These are phyloP conservation scores for Penicillium capsulatum DNA, from an alignment of 2,329 filamentous ascomycete species.

Conservation along the genomic window DNA sequence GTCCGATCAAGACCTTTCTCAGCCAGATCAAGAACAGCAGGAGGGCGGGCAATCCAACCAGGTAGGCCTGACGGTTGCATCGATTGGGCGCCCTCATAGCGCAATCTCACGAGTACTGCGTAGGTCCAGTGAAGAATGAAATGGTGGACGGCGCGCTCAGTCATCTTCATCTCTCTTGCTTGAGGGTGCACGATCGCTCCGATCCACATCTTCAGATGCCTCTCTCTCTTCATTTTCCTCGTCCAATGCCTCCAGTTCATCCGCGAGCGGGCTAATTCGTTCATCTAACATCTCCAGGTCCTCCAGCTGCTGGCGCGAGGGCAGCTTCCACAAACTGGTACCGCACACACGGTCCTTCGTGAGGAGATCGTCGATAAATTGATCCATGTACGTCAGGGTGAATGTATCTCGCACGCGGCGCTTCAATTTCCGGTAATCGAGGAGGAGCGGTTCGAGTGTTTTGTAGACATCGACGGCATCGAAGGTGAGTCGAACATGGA, in stretches of 20 bases:
- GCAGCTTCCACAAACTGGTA: conserved; percentile 89
- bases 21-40: too few relatives aligned
- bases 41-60: too few relatives aligned
- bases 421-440: conserved; percentile 78
- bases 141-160: too few relatives aligned
- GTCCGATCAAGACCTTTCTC: too few relatives aligned
- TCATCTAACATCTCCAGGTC: conserved; percentile 85
- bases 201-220: conserved; percentile 18
- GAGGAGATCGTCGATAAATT: conserved; percentile 89
- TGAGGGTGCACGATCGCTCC: conserved; percentile 22
- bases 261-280: conserved; percentile 75
- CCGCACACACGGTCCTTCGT: conserved; percentile 86
- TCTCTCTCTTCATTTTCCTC: conserved; percentile 25
- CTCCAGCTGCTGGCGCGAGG: conserved; percentile 74
- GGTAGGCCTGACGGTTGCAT: too few relatives aligned
- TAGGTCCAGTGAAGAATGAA: too few relatives aligned
- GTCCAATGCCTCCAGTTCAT: conserved; percentile 51
- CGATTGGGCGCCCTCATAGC: too few relatives aligned
- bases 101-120: too few relatives aligned
- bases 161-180: conserved; percentile 10
- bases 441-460: conserved; percentile 75
- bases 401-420: conserved; percentile 71
- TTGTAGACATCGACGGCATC: conserved; percentile 74
- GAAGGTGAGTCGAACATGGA: conserved; percentile 89
- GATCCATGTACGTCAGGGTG: conserved; percentile 74